Base-by-base conservation (phyloP, 2,329 filamentous ascomycete genomes). In the Didymosphaeria variabile region DNA sequence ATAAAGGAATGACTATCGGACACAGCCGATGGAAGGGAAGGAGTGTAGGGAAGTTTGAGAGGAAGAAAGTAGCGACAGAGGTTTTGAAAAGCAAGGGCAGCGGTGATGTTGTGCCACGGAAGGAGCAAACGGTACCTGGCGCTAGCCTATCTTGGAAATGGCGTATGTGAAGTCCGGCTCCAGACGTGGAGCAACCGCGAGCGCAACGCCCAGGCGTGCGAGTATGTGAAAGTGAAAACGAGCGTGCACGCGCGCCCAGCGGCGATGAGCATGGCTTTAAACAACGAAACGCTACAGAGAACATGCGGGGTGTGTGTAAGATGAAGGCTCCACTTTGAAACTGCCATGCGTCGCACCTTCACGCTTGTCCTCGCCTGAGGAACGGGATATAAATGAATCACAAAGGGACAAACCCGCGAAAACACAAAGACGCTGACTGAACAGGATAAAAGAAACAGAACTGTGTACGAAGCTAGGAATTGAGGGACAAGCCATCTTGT, bases 51-150 rank as follows among this genome's bases (percentile, higher is more conserved):
- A 23, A 29, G 10, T 32, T 19, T 7, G 13, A 17, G 38, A 55
- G 52, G 29, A 34, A 40, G 50, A 45, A 45, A 36, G 42, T 46
- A 55, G 31, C 42, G 53, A 55, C 26, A 21, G 42, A 46, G 19
- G 53, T 36, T 13, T 46, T 46, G 53, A 46, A 29, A n/a, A 55
- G 53, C 42, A 46, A 45, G 42, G 42, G 42, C 38, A 45, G 38
- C 17, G 29, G 26, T 21, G 42, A 47, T 36, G 42, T 46, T 45
- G 53, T 55, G 26, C 13, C 19, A 34, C 29, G 52, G 52, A 32
- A 45, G 38, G 36, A 44, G 53, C 53, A 36, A 55, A 55, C 42
- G 42, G 53, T 55, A 55, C 53, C 53, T 55, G 53, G 17, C 51
- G 51, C 53, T 55, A 55, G 36, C 42, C 53, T n/a, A n/a, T 13